phyloP scores from a whole-genome alignment of 148 eudicot species.

The Fagopyrum esculentum region DNA sequence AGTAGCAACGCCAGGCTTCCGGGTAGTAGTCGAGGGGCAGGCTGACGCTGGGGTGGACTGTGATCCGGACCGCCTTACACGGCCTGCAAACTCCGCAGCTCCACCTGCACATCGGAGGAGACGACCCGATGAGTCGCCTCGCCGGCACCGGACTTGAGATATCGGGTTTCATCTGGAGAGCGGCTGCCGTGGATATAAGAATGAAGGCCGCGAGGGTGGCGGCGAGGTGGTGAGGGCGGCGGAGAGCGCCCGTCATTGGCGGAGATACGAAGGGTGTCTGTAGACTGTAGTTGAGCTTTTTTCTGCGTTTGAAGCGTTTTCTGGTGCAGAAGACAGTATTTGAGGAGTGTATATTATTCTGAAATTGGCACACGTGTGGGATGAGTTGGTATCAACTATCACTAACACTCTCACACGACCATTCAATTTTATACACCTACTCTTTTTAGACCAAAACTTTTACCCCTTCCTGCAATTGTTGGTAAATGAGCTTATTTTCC shows the following conservation, averaged over 20 bases:
- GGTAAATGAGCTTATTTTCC: no score
- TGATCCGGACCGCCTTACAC: conserved; percentile 61
- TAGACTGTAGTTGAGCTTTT: neutral
- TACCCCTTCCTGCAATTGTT: no score
- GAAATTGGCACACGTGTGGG: no score
- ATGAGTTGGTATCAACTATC: no score
- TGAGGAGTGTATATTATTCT: no score
- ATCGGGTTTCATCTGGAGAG: neutral
- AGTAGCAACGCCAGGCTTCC: conserved; percentile 88
- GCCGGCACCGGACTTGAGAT: neutral
- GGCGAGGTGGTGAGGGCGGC: neutral
- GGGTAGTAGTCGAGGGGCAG: conserved; percentile 78
- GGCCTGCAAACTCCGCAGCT: conserved; percentile 69
- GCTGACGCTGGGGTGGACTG: conserved; percentile 55
- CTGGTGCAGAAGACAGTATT: neutral
- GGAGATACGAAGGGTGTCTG: neutral
- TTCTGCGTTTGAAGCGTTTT: neutral
- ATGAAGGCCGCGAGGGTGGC: neutral
- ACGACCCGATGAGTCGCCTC: conserved; percentile 45
- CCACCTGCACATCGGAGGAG: conserved; percentile 66
- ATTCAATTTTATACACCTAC: no score
- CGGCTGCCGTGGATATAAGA: neutral
- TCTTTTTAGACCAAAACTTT: no score
- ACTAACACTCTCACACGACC: no score
- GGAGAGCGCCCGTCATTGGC: neutral